Evolutionary conservation across 2,329 filamentous ascomycete species (phyloP), one percentile per base, ranked within the genome.

Genomic region (Alternaria sp.): DNA sequence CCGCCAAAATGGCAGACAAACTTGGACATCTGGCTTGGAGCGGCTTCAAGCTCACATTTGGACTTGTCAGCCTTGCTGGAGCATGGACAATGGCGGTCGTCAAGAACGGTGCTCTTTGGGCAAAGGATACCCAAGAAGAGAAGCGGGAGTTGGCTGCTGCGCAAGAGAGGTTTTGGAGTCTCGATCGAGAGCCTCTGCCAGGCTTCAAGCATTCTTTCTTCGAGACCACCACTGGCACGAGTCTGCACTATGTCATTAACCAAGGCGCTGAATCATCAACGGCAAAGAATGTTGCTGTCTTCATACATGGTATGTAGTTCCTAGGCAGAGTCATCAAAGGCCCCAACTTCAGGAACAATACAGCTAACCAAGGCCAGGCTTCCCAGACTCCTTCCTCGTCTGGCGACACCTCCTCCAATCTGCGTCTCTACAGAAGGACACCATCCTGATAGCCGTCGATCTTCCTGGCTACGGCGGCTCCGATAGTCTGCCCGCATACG

Each of bases 381-480:
- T 87, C 60, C 86, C 86, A 7, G 86, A 89, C 66, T 86, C 85
- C 57, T 87, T 81, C 74, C 79, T 82, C 11, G 74, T 88, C 53
- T 89, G 85, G 85, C 80, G 81, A 46, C 76, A 82, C 52, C 73
- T 86, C 25, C 74, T 87, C 20, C 73, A 74, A 40, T 82, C 81
- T 0, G 60, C 77, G 9, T 67, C 74, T 10, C 73, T 81, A 28
- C 60, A 78, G 27, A 66, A 78, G 7, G 80, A 82, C 20, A 57
- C 66, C 45, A 81, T 81, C 20, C 66, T 87, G 7, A 80, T 88
- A 32, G 85, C 85, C 0, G 78, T 87, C 40, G 86, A 88, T 68
- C 71, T 89, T 7, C 86, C 86, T 18, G 86, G 86, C 2, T 88
- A 84, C 63, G 86, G 86, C 36, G 86, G 86, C 10, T 87, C 83